phyloP scores from a whole-genome alignment of 1,139 yeast species.

The Hansenula lynferdii region DNA sequence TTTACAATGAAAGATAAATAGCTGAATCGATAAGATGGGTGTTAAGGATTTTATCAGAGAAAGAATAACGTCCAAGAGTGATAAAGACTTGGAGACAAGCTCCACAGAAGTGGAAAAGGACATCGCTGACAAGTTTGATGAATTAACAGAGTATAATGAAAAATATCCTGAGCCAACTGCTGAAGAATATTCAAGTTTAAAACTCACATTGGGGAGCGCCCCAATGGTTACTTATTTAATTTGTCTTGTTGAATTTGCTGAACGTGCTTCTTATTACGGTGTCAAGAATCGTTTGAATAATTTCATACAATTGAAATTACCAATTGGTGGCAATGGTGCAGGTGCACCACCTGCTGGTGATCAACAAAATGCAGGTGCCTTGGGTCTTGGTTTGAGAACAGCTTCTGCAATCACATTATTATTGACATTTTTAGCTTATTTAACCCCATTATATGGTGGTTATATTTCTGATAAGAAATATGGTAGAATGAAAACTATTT shows the following conservation, averaged over 20 bases:
- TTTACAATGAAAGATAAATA: too few relatives aligned
- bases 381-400: constrained; percentile 51
- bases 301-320: constrained; percentile 60
- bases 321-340: constrained; percentile 38
- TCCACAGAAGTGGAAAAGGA: not conserved
- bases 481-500: constrained; percentile 67
- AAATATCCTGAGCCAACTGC: constrained; percentile 2
- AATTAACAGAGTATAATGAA: not conserved
- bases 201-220: constrained; percentile 24
- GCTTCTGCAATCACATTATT: constrained; percentile 73
- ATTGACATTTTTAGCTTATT: constrained; percentile 77
- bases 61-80: not conserved
- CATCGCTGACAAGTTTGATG: not conserved
- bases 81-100: not conserved
- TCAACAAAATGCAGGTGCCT: constrained; percentile 43
- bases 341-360: constrained; percentile 37
- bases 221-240: constrained; percentile 60
- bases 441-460: constrained; percentile 73
- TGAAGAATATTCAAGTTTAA: not conserved
- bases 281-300: constrained; percentile 71
- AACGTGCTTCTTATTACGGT: constrained; percentile 76
- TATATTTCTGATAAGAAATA: constrained; percentile 65
- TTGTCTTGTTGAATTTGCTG: constrained; percentile 71
- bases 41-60: too few relatives aligned
- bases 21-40: too few relatives aligned